Base-by-base conservation (phyloP, 495 filamentous ascomycete species). In the Entonaema liquescens region DNA sequence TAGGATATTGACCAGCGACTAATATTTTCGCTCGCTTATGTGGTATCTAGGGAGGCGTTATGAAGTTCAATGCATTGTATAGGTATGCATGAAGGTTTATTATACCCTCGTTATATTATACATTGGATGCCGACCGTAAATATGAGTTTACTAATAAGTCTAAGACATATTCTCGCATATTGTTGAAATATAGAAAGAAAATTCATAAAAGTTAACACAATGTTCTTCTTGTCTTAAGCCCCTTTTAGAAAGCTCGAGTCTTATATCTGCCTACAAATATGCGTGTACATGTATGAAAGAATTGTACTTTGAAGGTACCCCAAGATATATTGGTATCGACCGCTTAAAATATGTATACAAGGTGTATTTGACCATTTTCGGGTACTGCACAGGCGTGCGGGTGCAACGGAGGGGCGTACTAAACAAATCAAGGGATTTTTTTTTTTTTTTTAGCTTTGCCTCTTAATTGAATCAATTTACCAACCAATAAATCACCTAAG, bases 11-110 rank as follows among this genome's bases (percentile, higher is more conserved):
- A 63, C 33, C 19, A 59, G 63, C 36, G 62, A 42, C 40, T 49
- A 53, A 59, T 55, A 49, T 67, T 6, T 33, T 59, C 44, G 35
- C 63, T 71, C 42, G 59, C 47, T 50, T 28, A 29, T 15, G 21
- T 29, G 15, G 21, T 28, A 29, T 59, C 23, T 19, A 28, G 38
- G 54, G 59, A 59, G 68, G 63, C 63, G 68, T 64, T 50, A 35
- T 29, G 68, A 58, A 71, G 59, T 71, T 71, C 7, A 40, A 63
- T 54, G 26, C 13, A 8, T 3, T 38, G 58, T 44, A 29, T 70
- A n/a, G n/a, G 25, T 26, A 17, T 26, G 25, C 25, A n/a, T 8
- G 11, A 53, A 17, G 23, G 25, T 47, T 47, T 19, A 47, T 26
- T 56, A 56, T 56, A 56, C 53, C 53, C 33, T 42, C 25, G 9